Percentiles rank a stretch among this genome's conserved stretches.
Evolutionary conservation across 2,329 filamentous ascomycete species (phyloP).

Genomic region (Ascosphaera aggregata): DNA sequence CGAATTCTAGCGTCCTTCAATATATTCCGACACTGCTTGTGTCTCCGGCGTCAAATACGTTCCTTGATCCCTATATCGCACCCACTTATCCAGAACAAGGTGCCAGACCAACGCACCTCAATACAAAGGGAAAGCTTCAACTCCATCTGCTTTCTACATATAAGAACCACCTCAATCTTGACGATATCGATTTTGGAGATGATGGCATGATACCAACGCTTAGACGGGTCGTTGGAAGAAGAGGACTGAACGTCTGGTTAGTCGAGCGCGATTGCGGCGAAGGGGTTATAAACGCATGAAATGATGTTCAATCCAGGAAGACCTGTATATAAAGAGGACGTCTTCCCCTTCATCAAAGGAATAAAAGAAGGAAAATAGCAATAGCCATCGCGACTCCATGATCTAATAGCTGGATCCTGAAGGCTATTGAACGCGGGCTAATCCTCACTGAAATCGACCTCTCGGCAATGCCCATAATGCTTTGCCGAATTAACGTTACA

Average conservation of each 20-base stretch:
- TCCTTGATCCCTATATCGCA: slow-evolving; percentile 16
- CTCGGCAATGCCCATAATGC: no score
- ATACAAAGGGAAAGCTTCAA: slow-evolving; percentile 8
- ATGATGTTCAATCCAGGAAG: not conserved
- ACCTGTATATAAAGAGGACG: not conserved
- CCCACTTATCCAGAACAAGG: slow-evolving; percentile 1
- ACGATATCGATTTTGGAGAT: slow-evolving; percentile 27
- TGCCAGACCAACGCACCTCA: slow-evolving; percentile 1
- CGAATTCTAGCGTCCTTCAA: not conserved
- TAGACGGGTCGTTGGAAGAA: slow-evolving; percentile 22
- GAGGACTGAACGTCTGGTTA: slow-evolving; percentile 26
- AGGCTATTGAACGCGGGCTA: no score
- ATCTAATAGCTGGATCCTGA: no score
- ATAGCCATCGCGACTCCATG: no score
- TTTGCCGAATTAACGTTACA: no score
- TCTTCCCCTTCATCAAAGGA: not conserved
- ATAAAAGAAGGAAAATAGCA: no score
- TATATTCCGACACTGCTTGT: slow-evolving; percentile 17
- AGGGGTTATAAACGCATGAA: not conserved
- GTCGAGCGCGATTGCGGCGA: slow-evolving; percentile 10
- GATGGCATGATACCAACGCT: slow-evolving; percentile 25
- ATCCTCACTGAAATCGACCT: no score
- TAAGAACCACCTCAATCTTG: slow-evolving; percentile 24
- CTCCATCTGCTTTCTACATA: slow-evolving; percentile 21
- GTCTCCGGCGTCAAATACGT: slow-evolving; percentile 21